Evolutionary conservation across 331 rosid species (phyloP), one percentile per base, ranked within the genome.

Genomic region (Dryas integrifolia): DNA sequence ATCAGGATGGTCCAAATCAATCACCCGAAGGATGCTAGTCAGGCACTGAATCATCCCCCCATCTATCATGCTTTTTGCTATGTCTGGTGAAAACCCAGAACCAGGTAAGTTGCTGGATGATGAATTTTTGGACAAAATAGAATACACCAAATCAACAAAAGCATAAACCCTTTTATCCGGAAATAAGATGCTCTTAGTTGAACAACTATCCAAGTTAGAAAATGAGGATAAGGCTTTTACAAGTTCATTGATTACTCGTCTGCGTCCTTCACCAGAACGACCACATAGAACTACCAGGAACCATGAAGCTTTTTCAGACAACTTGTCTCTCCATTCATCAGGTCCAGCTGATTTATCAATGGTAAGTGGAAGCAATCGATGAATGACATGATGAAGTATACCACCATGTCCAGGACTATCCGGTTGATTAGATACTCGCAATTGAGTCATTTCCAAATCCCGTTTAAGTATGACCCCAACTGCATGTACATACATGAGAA

Each of bases 1-100:
- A 74, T 95, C 98, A 30, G 99, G 97, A 84, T 95, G 98, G 80
- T 95, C 99, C 88, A 95, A 82, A 85, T 95, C 99, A 77, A 95
- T 84, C 84, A 95, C 96, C 85, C 88, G 91, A 58, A 95, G 82
- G 75, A 90, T 90, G 52, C 86, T 80, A 66, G 99, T 95, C 26
- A 95, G 76, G 80, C 97, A 90, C 77, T 79, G 91, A 83, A 95
- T 90, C 78, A 92, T 87, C 73, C 98, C 99, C 55, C 96, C 97
- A 71, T 92, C 99, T 47, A 95, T 95, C 98, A 95, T 89, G 85
- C 96, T 88, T 87, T 88, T 95, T 61, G 99, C 99, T 62, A 95
- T 87, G 74, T 95, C 99, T 13, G 96, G 96, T 59, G 99, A 95
- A 80, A 89, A 91, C 43, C 96, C 97, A 79, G 96, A 89, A 74